These are phyloP conservation scores for Phyllosticta citriasiana DNA, from an alignment of 2,329 filamentous ascomycete species.

Conservation along the genomic window DNA sequence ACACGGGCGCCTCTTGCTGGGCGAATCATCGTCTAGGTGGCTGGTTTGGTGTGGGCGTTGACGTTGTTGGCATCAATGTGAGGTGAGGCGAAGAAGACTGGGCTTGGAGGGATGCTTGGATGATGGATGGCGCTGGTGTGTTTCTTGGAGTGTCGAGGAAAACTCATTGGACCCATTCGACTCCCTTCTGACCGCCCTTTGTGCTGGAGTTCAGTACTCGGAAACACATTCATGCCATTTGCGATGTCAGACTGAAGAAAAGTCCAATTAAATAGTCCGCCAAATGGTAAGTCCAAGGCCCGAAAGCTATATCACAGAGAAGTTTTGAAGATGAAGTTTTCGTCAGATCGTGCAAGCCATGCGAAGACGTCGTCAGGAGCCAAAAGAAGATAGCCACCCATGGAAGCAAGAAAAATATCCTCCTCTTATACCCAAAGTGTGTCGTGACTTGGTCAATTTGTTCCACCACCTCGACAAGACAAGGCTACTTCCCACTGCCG, in stretches of 20 bases:
- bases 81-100: no score
- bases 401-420: neutral
- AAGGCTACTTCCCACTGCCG: neutral
- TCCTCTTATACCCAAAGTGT: neutral
- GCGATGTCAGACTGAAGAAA: neutral
- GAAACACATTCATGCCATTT: neutral
- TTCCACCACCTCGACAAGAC: neutral
- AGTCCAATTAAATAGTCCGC: neutral
- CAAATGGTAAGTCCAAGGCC: neutral
- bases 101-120: no score
- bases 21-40: no score
- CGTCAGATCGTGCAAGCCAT: neutral
- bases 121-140: no score
- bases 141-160: no score
- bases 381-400: neutral
- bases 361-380: neutral
- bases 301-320: neutral
- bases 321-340: neutral
- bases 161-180: no score
- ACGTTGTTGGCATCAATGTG: no score
- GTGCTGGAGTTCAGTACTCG: neutral
- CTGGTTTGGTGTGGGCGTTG: no score
- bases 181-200: no score
- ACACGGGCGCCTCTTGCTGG: no score
- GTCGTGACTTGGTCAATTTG: neutral